These are phyloP conservation scores for Euphorbia pulcherrima DNA, from an alignment of 345 rosid genomes.

Conservation along the genomic window DNA sequence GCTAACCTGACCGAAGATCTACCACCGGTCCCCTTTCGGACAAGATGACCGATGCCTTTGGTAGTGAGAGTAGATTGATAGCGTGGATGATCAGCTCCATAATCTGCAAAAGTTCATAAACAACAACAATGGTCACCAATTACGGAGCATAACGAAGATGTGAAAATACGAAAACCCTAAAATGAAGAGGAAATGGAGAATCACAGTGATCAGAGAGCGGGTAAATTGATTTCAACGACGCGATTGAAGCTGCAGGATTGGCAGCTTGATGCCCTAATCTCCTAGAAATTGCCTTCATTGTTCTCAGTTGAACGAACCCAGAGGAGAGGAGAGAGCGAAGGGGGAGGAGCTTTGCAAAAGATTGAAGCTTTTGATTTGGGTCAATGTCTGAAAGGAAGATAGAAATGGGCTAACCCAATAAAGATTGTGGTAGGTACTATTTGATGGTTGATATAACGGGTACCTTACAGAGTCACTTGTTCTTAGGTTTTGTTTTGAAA, in stretches of 20 bases:
- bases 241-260: constrained; percentile 39
- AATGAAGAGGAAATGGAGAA: constrained; percentile 1
- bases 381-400: not conserved
- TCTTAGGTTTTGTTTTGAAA: no score
- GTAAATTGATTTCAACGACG: constrained; percentile 47
- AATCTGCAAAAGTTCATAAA: constrained; percentile 33
- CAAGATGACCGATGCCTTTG: constrained; percentile 70
- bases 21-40: constrained; percentile 99
- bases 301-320: constrained; percentile 16
- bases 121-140: constrained; percentile 1
- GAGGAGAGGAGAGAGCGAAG: constrained; percentile 18
- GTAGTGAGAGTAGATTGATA: constrained; percentile 57
- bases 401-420: not conserved
- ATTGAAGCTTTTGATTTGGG: not conserved
- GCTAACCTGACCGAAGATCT: constrained; percentile 91
- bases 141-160: not conserved
- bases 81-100: constrained; percentile 57
- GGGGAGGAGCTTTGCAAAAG: not conserved
- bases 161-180: not conserved
- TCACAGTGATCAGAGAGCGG: constrained; percentile 48
- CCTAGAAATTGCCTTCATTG: constrained; percentile 71
- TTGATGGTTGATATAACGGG: no score
- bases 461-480: no score
- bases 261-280: constrained; percentile 54
- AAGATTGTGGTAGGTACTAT: no score